Evolutionary conservation across 352 stramenopile species (phyloP).

Genomic region (Phytophthora palmivora): DNA sequence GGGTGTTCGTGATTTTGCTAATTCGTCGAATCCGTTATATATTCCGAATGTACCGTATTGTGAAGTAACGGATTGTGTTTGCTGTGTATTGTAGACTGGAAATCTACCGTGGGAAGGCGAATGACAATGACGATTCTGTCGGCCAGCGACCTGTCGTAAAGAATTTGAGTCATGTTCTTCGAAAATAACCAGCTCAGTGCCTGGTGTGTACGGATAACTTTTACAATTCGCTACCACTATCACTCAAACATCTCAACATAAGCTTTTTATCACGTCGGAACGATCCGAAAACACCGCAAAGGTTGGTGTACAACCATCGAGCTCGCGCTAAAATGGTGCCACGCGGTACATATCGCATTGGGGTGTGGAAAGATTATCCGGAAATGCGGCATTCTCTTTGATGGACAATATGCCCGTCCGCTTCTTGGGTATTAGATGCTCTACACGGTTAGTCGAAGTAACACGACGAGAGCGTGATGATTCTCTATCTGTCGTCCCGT

Average conservation of each 20-base stretch:
- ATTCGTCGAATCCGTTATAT: too few species aligned
- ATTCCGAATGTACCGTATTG: too few species aligned
- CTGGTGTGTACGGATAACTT: conserved; percentile 18
- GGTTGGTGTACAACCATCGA: too few species aligned
- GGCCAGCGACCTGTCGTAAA: conserved; percentile 3
- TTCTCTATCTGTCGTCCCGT: neutral
- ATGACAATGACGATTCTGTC: neutral
- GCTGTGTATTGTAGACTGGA: too few species aligned
- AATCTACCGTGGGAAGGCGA: conserved; percentile 3
- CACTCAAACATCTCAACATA: conserved; percentile 13
- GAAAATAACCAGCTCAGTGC: neutral
- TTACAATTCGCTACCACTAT: conserved; percentile 13
- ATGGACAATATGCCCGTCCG: conserved; percentile 5
- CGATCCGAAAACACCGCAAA: neutral
- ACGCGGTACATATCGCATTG: too few species aligned
- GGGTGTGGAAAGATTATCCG: too few species aligned
- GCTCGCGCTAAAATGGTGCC: too few species aligned
- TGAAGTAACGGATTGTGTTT: too few species aligned
- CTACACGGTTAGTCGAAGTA: conserved; percentile 1
- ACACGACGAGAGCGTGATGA: neutral
- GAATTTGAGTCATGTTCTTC: conserved; percentile 7
- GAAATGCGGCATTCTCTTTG: too few species aligned
- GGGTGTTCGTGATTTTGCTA: too few species aligned
- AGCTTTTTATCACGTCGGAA: conserved; percentile 16
- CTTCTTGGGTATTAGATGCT: conserved; percentile 7